Evolutionary conservation across 2,329 filamentous ascomycete genomes (phyloP), one percentile per base, ranked within the genome.

Genomic region (Massarina eburnea): DNA sequence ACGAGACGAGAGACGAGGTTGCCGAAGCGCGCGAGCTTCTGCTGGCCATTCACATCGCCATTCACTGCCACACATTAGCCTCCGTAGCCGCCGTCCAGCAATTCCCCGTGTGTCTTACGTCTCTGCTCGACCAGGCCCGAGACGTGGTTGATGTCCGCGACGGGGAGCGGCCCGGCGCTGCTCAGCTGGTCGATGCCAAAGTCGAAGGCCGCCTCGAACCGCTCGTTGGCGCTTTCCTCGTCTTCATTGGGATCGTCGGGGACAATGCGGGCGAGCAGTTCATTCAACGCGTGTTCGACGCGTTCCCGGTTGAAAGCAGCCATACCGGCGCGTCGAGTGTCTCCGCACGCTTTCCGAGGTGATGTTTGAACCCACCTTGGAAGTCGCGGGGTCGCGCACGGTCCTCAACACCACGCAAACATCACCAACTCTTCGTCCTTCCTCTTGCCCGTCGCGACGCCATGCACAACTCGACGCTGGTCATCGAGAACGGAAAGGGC

Each of bases 91-190:
- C 24, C 27, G 7, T 20, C 3, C n/a, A 3, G n/a, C 8, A 1
- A 12, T 15, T 2, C 17, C 3, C 2, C 17, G n/a, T n/a, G n/a
- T n/a, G n/a, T n/a, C 55, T 37, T 61, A 76, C 74, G 78, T 72
- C 88, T 89, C 65, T 89, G 84, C 75, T 92, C 94, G 70, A 99
- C 96, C 60, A 95, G 75, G 68, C 96, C 91, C 22, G 89, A 89
- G 43, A 91, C 91, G 77, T 96, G 91, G 67, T 95, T 92, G 54
- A 95, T 86, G 66, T 91, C 87, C 48, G 85, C 80, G 22, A 81
- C 79, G 43, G 79, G 73, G 39, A 82, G 77, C 49, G 79, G 78
- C 20, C 62, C 62, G 24, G 71, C 68, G 20, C 58, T 61, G 15
- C 70, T 73, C 52, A 78, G 73, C 40, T 73, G 72, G 38, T 71